phyloP scores from a whole-genome alignment of 257 asterid species.

The Solanum chiquidenum region DNA sequence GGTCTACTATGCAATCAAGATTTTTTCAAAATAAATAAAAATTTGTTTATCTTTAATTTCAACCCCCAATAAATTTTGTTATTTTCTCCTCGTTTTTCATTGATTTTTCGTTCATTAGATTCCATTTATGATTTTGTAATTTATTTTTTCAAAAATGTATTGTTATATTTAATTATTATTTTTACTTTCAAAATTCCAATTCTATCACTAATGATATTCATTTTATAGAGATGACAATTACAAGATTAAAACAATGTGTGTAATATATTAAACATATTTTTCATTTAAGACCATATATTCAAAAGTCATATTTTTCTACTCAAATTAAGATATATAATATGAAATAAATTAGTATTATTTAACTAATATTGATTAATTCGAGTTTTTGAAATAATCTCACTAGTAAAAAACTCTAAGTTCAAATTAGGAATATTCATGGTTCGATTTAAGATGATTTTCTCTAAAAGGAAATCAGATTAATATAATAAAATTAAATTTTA shows the following conservation, averaged over 20 bases:
- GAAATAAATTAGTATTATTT: neutral
- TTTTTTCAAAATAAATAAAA: neutral
- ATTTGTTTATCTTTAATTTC: neutral
- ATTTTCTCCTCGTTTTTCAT: neutral
- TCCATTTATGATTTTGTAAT: neutral
- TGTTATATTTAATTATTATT: neutral
- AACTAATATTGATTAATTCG: neutral
- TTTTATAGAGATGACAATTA: neutral
- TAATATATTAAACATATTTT: neutral
- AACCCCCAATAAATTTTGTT: neutral
- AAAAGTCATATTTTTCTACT: neutral
- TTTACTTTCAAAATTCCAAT: neutral
- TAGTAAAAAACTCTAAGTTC: neutral
- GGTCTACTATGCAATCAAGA: neutral
- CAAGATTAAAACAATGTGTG: neutral
- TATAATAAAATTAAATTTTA: neutral
- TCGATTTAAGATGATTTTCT: neutral
- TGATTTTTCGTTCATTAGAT: neutral
- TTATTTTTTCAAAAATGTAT: neutral
- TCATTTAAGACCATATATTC: neutral
- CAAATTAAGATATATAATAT: neutral
- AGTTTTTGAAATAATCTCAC: neutral
- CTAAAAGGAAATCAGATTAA: neutral
- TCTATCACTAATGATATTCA: neutral
- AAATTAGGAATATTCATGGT: neutral